phyloP scores from a whole-genome alignment of 352 stramenopile species.

The Pythium vanterpoolii region DNA sequence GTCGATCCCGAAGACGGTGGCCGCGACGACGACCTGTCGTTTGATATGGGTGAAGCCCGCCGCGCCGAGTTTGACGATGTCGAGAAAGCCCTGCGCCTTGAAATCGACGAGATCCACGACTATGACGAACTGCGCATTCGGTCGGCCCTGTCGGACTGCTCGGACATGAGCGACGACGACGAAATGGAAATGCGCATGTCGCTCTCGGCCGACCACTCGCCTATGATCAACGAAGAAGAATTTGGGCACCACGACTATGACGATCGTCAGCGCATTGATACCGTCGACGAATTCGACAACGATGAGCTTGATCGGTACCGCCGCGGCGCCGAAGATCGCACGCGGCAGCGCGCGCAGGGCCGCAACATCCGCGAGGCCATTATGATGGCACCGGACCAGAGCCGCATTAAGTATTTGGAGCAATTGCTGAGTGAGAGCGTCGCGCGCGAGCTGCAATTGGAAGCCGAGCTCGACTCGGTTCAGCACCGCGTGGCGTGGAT shows the following conservation, averaged over 20 bases:
- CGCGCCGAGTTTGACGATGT: constrained; percentile 44
- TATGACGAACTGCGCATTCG: constrained; percentile 71
- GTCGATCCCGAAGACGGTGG: constrained; percentile 43
- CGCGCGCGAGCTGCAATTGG: constrained; percentile 77
- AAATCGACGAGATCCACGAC: constrained; percentile 83
- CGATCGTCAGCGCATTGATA: constrained; percentile 14
- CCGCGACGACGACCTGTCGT: constrained; percentile 15
- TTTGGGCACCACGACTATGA: constrained; percentile 27
- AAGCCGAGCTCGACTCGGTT: constrained; percentile 72
- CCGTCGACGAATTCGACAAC: constrained; percentile 36
- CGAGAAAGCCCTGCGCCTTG: constrained; percentile 62
- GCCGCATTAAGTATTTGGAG: constrained; percentile 86
- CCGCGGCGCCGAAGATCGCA: constrained; percentile 63
- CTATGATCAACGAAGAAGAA: constrained; percentile 20
- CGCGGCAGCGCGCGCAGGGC: constrained; percentile 69
- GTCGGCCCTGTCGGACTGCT: constrained; percentile 68
- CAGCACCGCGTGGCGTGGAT: constrained; percentile 38
- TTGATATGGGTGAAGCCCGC: constrained; percentile 22
- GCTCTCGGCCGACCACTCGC: constrained; percentile 11
- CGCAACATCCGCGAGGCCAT: constrained; percentile 78
- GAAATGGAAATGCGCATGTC: constrained; percentile 30
- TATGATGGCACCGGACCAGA: constrained; percentile 71
- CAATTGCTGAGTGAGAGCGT: constrained; percentile 82
- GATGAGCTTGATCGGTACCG: constrained; percentile 53
- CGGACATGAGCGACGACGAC: constrained; percentile 80